Percentiles rank a stretch among this genome's conserved stretches.
Evolutionary conservation across 2,329 filamentous ascomycete species (phyloP).

Genomic region (Colletotrichum salicis): DNA sequence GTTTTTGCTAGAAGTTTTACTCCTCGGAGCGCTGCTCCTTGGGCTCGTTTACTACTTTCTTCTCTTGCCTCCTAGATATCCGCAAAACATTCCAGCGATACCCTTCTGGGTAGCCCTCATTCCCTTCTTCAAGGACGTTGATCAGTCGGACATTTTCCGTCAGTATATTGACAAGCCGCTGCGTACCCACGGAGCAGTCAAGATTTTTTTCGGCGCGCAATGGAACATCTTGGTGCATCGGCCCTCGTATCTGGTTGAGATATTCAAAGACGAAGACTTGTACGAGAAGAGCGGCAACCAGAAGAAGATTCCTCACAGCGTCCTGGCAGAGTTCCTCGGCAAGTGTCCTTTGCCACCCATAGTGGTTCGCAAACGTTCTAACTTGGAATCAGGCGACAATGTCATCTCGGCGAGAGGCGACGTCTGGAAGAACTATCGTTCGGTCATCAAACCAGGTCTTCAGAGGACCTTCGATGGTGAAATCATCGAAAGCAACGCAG

Average conservation of each 20-base stretch:
- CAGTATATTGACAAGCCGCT: slow-evolving; percentile 51
- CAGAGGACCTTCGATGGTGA: slow-evolving; percentile 41
- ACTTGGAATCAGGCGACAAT: slow-evolving; percentile 45
- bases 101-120: slow-evolving; percentile 56
- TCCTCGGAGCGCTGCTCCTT: slow-evolving; percentile 14
- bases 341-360: background rate
- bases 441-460: slow-evolving; percentile 49
- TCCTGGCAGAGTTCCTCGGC: slow-evolving; percentile 48
- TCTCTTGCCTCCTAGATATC: slow-evolving; percentile 40
- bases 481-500: slow-evolving; percentile 40
- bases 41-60: slow-evolving; percentile 32
- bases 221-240: slow-evolving; percentile 60
- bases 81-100: slow-evolving; percentile 52
- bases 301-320: slow-evolving; percentile 51
- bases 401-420: slow-evolving; percentile 51
- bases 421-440: slow-evolving; percentile 48
- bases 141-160: slow-evolving; percentile 53
- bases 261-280: slow-evolving; percentile 47
- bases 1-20: slow-evolving; percentile 17
- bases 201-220: slow-evolving; percentile 58
- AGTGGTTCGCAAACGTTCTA: background rate
- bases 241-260: slow-evolving; percentile 54
- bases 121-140: slow-evolving; percentile 53
- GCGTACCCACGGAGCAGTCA: slow-evolving; percentile 55
- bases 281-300: slow-evolving; percentile 53